Evolutionary conservation across 768 basidiomycete genomes (phyloP), one percentile per base, ranked within the genome.

Genomic region (Trametes punicea): DNA sequence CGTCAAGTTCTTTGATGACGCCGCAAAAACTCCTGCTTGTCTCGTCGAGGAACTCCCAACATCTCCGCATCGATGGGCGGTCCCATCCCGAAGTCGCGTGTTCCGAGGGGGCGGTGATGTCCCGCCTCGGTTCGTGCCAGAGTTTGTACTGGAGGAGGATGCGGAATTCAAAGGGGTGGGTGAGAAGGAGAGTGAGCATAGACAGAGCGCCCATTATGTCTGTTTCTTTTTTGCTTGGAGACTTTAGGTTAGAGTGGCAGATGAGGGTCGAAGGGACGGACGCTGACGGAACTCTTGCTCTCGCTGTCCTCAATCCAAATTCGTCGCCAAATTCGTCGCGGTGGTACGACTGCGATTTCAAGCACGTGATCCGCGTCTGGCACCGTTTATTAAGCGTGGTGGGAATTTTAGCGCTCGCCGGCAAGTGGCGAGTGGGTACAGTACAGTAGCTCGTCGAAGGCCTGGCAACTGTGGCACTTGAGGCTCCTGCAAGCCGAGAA

Each of bases 1-100:
- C 96, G 27, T 99, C 94, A 4, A 98, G 75, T 71, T 97, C 91
- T 72, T 96, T 98, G 66, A 98, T 93, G 59, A 99, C 96, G 0
- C 88, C 84, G 0, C 93, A 79, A 64, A 97, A 99, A 73, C 87
- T 91, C 63, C 96, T 74, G 62, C 91, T 93, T 4, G 94, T 95
- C 72, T 77, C 53, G 77, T 98, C 95, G 51, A 98, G 75, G 64
- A 93, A 87, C 6, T 81, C 75, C 95, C 94, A 98, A 67, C 94
- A 98, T 39, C 83, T 77, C 53, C 84, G 81, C 96, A 99, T 99
- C 8, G 83, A 76, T 34, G 80, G 67, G 53, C 96, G 77, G 73
- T 97, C 85, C 85, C 90, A 98, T 39, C 92, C 92, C 1, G 93
- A 90, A 18, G 87, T 84, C 0, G 79, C 74, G 62, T 89, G 82